phyloP scores from a whole-genome alignment of 2,329 filamentous ascomycete genomes.

The Dryadomyces quercus-mongolicae region DNA sequence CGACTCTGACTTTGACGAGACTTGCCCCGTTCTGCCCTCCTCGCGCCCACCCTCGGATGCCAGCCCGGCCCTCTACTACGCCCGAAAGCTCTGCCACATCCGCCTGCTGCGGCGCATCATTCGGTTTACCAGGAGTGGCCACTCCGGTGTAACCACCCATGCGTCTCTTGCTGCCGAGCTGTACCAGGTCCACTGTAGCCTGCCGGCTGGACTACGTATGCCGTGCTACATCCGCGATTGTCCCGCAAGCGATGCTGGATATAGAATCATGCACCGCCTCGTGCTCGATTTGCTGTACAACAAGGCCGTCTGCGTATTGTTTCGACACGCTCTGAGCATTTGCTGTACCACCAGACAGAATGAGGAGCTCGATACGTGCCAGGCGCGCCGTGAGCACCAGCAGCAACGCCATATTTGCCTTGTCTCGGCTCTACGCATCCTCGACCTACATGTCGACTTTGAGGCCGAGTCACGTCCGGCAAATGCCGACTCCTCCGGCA shows the following conservation, averaged over 20 bases:
- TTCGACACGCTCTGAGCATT: slow-evolving; percentile 32
- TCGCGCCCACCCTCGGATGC: slow-evolving; percentile 42
- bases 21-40: slow-evolving; percentile 40
- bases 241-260: slow-evolving; percentile 29
- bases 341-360: slow-evolving; percentile 7
- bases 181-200: not conserved
- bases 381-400: not conserved
- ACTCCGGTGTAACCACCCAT: not conserved
- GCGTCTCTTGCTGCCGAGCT: slow-evolving; percentile 7
- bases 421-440: slow-evolving; percentile 35
- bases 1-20: slow-evolving; percentile 52
- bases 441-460: slow-evolving; percentile 34
- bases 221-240: slow-evolving; percentile 9
- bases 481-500: not conserved
- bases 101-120: slow-evolving; percentile 32
- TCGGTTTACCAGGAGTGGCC: slow-evolving; percentile 23
- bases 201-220: slow-evolving; percentile 11
- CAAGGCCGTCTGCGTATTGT: slow-evolving; percentile 44
- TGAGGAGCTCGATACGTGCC: slow-evolving; percentile 14
- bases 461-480: slow-evolving; percentile 34
- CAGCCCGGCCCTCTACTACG: slow-evolving; percentile 42
- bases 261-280: slow-evolving; percentile 37
- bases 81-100: slow-evolving; percentile 26
- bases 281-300: slow-evolving; percentile 37
- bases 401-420: slow-evolving; percentile 39